Conservation (phyloP, 192 early-diverging fungal species). For the Coemansia sp. region DNA sequence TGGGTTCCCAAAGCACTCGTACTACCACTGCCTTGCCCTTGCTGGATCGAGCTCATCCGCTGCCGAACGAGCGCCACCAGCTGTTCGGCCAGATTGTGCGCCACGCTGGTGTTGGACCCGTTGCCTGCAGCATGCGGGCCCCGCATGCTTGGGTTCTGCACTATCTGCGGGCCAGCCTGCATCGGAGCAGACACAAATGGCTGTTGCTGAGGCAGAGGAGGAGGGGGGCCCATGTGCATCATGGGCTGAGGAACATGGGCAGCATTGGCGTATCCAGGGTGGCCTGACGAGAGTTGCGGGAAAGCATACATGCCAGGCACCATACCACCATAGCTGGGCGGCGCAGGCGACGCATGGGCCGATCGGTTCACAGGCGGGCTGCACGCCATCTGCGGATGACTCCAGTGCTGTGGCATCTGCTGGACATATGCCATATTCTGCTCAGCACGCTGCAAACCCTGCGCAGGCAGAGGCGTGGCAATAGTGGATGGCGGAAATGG, state of each 20-base stretch:
- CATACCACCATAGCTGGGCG: slow-evolving; percentile 13
- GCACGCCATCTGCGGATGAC: slow-evolving; percentile 10
- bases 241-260: slow-evolving; percentile 3
- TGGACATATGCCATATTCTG: slow-evolving; percentile 7
- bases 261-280: slow-evolving; percentile 7
- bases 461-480: slow-evolving; percentile 39
- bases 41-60: slow-evolving; percentile 37
- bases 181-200: background rate
- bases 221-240: slow-evolving; percentile 6
- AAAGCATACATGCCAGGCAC: slow-evolving; percentile 32
- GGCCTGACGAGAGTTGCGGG: slow-evolving; percentile 19
- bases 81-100: slow-evolving; percentile 49
- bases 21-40: background rate
- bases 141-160: background rate
- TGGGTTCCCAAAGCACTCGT: background rate
- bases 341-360: slow-evolving; percentile 41
- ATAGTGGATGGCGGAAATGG: slow-evolving; percentile 48
- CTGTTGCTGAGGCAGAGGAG: background rate
- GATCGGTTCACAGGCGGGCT: slow-evolving; percentile 5
- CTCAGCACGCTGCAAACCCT: slow-evolving; percentile 5
- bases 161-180: background rate
- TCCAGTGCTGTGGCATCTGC: slow-evolving; percentile 24
- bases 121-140: background rate
- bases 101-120: slow-evolving; percentile 17
- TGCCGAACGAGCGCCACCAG: slow-evolving; percentile 47